phyloP scores from a whole-genome alignment of 2,329 filamentous ascomycete genomes.

The Xylaria sp. region DNA sequence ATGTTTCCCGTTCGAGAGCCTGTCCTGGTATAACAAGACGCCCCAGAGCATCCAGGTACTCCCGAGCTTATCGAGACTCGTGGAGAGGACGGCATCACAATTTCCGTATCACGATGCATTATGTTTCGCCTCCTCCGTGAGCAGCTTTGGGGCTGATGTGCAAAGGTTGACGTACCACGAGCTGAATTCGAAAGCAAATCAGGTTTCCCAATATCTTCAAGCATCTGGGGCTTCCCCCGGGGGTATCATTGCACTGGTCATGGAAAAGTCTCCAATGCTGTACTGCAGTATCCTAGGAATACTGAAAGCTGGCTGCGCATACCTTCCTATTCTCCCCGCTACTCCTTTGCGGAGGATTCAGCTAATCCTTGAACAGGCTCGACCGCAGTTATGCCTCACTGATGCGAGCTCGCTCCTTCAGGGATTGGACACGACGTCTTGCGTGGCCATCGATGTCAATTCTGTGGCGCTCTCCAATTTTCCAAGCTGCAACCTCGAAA shows the following conservation, averaged over 20 bases:
- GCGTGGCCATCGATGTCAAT: slow-evolving; percentile 41
- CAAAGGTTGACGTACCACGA: slow-evolving; percentile 63
- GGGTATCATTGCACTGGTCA: slow-evolving; percentile 69
- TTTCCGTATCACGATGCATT: slow-evolving; percentile 63
- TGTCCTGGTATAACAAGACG: slow-evolving; percentile 54
- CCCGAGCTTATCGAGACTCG: slow-evolving; percentile 52
- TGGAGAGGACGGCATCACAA: slow-evolving; percentile 55
- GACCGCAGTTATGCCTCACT: slow-evolving; percentile 49
- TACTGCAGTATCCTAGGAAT: slow-evolving; percentile 76
- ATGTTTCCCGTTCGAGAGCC: slow-evolving; percentile 36
- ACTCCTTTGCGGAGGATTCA: slow-evolving; percentile 64
- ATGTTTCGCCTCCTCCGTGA: slow-evolving; percentile 59
- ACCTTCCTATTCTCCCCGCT: slow-evolving; percentile 77
- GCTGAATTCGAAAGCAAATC: slow-evolving; percentile 67
- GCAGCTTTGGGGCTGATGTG: slow-evolving; percentile 38
- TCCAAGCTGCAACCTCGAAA: slow-evolving; percentile 41
- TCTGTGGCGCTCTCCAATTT: slow-evolving; percentile 32
- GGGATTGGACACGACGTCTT: slow-evolving; percentile 16
- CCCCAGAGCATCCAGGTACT: slow-evolving; percentile 39
- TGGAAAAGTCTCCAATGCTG: slow-evolving; percentile 74
- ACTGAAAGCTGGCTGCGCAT: slow-evolving; percentile 75
- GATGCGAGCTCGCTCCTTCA: slow-evolving; percentile 36
- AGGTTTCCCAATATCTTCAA: slow-evolving; percentile 60
- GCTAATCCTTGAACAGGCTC: slow-evolving; percentile 64
- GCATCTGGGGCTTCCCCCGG: slow-evolving; percentile 50